A percentile compares a stretch with the other conserved stretches of the same genome.
Evolutionary conservation across 768 basidiomycete genomes (phyloP).

Genomic region (Russula dissimulans): DNA sequence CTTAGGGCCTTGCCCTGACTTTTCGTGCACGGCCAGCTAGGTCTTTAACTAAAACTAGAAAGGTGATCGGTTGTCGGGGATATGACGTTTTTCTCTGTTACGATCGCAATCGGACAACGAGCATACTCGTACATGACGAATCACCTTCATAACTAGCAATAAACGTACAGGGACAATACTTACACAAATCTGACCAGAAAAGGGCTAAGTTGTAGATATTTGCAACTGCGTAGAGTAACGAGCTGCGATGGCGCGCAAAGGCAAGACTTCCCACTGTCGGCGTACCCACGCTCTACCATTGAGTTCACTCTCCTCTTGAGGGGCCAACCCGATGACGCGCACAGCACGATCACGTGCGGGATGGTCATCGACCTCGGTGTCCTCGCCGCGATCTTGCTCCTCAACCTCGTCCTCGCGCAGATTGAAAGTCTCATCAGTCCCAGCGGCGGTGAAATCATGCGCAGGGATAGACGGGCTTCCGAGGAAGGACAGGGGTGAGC

Average conservation of each 20-base stretch:
- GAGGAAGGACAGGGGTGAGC: slow-evolving; percentile 45
- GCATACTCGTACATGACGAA: neutral
- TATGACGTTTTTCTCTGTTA: no score
- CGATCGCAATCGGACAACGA: no score
- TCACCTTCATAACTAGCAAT: neutral
- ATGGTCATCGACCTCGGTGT: slow-evolving; percentile 72
- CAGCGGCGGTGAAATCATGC: slow-evolving; percentile 21
- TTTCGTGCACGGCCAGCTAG: neutral
- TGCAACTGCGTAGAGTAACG: neutral
- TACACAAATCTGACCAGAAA: neutral
- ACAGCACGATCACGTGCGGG: slow-evolving; percentile 46
- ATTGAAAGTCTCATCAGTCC: slow-evolving; percentile 32
- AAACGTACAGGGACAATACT: neutral
- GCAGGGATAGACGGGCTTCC: slow-evolving; percentile 19
- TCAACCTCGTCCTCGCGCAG: slow-evolving; percentile 68
- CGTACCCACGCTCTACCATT: slow-evolving; percentile 33
- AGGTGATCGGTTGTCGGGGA: no score
- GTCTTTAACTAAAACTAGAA: neutral
- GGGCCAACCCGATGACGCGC: slow-evolving; percentile 41
- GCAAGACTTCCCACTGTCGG: slow-evolving; percentile 40
- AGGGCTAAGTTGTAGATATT: neutral
- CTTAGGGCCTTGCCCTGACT: neutral
- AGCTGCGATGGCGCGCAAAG: slow-evolving; percentile 30
- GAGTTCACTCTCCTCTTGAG: slow-evolving; percentile 29
- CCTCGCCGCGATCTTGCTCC: slow-evolving; percentile 71